Base-by-base conservation (phyloP, 331 rosid species). In the Malus hybrid region DNA sequence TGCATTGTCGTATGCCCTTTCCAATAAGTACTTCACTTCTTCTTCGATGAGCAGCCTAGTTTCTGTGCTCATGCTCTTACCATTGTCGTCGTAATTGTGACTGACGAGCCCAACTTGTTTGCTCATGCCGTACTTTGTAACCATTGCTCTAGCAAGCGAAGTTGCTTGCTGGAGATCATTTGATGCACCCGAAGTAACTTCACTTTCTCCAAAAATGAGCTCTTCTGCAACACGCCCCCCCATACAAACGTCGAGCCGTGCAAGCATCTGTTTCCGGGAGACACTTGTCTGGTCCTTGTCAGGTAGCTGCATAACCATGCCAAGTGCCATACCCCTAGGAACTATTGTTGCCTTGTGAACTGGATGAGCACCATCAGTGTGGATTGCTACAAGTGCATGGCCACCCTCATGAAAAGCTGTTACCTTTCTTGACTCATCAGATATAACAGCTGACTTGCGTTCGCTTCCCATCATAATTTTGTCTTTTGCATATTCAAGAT, bases 371-470 rank as follows among this genome's bases (percentile, higher is more conserved):
- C 93, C 96, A 61, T 85, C 93, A 1, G 96, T 87, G 76, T 92
- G 89, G 76, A 90, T 67, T 70, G 97, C 96, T 77, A 90, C 97
- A 55, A 92, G 90, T 72, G 96, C 96, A 76, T 88, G 97, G 12
- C 96, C 97, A 52, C 94, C 93, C 85, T 92, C 97, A 62, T 90
- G 97, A 71, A 86, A 92, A 72, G 94, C 97, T 31, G 91, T 90
- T 12, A 76, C 67, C 86, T 39, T 88, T 70, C 93, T 80, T 12
- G 90, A 83, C 80, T 90, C 90, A 15, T 90, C 91, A 54, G 97
- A 90, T 83, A 88, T 88, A 56, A 88, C 88, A 12, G 96, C 96
- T 0, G 97, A 90, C 71, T 92, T 92, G 44, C 94, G 91, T 67
- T 90, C 96, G 64, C 86, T 92, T 83, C 97, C 97, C 97, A 92